Conservation (phyloP, 1,284 basidiomycete species). For the Ceratorhiza oryzae-sativae region DNA sequence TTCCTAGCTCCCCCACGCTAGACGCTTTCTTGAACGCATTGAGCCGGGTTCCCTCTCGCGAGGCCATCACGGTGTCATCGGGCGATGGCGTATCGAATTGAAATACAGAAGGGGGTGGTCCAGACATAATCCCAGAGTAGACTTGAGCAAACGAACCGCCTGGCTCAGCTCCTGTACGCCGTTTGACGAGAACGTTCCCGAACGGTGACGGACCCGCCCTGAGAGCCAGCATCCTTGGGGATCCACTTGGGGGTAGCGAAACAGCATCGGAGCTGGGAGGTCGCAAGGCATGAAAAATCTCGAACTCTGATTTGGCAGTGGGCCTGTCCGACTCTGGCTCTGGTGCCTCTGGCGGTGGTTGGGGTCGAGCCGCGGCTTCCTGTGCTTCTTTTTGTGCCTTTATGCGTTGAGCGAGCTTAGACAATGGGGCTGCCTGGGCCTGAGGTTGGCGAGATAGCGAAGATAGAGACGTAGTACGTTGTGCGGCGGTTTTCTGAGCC, state of each 20-base stretch:
- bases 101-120: constrained; percentile 52
- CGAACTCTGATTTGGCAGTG: constrained; percentile 9
- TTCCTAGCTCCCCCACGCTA: constrained; percentile 21
- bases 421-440: constrained; percentile 54
- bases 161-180: not conserved
- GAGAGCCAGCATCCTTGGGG: not conserved
- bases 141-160: constrained; percentile 1
- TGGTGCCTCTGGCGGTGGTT: constrained; percentile 65
- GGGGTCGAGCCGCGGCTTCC: constrained; percentile 22
- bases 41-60: constrained; percentile 71
- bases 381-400: constrained; percentile 59
- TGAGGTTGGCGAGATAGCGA: not conserved
- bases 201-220: constrained; percentile 37
- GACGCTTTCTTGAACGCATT: constrained; percentile 34
- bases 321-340: not conserved
- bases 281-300: not conserved
- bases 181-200: constrained; percentile 32
- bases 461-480: not conserved
- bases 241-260: not conserved
- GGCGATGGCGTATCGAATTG: constrained; percentile 85
- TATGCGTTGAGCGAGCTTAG: constrained; percentile 73
- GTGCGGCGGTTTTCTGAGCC: constrained; percentile 26
- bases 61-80: constrained; percentile 81
- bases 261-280: not conserved
- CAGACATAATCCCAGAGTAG: constrained; percentile 19